Conservation (phyloP, 2,329 filamentous ascomycete genomes). For the Clarireedia homoeocarpa region DNA sequence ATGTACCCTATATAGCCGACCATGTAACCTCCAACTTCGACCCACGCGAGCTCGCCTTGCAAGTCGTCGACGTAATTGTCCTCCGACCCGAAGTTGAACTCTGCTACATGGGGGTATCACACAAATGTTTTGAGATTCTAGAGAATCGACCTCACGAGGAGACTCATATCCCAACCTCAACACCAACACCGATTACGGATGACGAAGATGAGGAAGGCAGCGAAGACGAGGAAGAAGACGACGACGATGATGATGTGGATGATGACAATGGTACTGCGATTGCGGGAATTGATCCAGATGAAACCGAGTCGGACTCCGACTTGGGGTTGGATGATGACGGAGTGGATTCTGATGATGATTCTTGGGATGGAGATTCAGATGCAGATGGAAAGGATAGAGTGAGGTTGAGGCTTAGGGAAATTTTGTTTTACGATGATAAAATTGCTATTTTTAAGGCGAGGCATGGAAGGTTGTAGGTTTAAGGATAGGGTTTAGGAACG, state of each 20-base stretch:
- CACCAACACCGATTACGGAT: constrained; percentile 33
- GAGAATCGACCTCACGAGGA: constrained; percentile 49
- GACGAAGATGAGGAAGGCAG: constrained; percentile 39
- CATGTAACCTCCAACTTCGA: constrained; percentile 49
- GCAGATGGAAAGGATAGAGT: constrained; percentile 33
- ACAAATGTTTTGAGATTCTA: constrained; percentile 75
- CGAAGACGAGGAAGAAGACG: constrained; percentile 41
- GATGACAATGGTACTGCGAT: constrained; percentile 30
- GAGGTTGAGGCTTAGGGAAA: constrained; percentile 62
- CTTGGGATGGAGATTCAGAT: constrained; percentile 40
- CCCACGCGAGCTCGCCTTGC: constrained; percentile 63
- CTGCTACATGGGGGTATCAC: constrained; percentile 68
- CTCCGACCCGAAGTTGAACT: constrained; percentile 68
- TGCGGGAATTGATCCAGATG: constrained; percentile 29
- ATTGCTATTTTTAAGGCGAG: constrained; percentile 73
- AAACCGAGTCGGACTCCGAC: constrained; percentile 31
- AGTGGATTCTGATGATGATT: constrained; percentile 39
- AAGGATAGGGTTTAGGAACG: too few species aligned
- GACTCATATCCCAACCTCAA: constrained; percentile 25
- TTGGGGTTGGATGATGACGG: constrained; percentile 29
- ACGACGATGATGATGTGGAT: constrained; percentile 35
- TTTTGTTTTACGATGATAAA: constrained; percentile 79
- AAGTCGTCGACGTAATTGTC: constrained; percentile 71
- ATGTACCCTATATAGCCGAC: constrained; percentile 60
- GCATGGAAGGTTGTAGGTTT: constrained; percentile 22